Conservation (phyloP, 352 stramenopile genomes). For the Phytophthora hibernalis region DNA sequence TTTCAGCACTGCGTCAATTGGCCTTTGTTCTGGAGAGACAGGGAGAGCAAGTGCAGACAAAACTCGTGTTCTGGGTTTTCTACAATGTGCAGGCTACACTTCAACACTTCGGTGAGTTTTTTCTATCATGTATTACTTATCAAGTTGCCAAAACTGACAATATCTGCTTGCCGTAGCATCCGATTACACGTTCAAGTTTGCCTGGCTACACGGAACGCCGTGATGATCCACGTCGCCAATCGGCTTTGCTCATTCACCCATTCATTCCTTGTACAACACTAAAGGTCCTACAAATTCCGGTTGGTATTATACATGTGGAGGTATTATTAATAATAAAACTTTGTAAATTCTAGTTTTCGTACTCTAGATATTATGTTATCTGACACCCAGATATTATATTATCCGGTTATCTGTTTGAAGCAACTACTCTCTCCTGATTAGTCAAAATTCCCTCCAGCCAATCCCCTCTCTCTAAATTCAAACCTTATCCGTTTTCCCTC, state of each 20-base stretch:
- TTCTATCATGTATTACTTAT: neutral
- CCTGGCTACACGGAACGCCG: slow-evolving; percentile 30
- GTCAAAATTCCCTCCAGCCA: neutral
- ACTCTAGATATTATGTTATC: no score
- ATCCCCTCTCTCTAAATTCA: neutral
- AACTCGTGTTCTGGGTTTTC: slow-evolving; percentile 52
- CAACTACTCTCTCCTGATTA: slow-evolving; percentile 5
- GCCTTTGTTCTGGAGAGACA: slow-evolving; percentile 51
- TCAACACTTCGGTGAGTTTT: slow-evolving; percentile 38
- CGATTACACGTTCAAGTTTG: slow-evolving; percentile 45
- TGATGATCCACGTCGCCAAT: no score
- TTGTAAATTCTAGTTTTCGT: no score
- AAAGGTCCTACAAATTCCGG: no score
- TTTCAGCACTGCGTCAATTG: slow-evolving; percentile 41
- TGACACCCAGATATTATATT: no score
- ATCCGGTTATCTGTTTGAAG: no score
- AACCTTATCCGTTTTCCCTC: slow-evolving; percentile 17
- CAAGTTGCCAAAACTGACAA: neutral
- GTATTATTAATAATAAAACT: no score
- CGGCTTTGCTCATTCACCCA: no score
- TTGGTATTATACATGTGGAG: no score
- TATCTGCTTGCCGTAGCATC: slow-evolving; percentile 17
- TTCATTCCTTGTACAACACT: no score
- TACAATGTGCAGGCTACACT: slow-evolving; percentile 41
- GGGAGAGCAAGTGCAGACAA: slow-evolving; percentile 38